Percentiles rank a stretch among this genome's conserved stretches.
Evolutionary conservation across 768 basidiomycete species (phyloP).

Genomic region (Pisolithus sp.): DNA sequence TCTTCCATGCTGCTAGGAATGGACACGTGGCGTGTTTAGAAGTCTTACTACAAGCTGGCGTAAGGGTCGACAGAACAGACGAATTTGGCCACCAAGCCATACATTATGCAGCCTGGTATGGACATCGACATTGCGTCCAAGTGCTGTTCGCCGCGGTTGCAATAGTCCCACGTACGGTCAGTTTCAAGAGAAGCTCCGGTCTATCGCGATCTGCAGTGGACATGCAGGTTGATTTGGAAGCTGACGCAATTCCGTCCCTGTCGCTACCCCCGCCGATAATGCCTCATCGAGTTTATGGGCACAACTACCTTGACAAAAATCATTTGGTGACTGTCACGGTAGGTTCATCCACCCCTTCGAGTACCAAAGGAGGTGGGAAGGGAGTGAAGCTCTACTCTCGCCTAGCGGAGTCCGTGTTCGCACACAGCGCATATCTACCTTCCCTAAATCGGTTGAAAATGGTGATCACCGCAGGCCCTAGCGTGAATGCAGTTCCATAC

Average conservation of each 20-base stretch:
- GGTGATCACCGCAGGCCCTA: conserved; percentile 86
- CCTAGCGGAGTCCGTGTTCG: conserved; percentile 60
- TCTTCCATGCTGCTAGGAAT: conserved; percentile 90
- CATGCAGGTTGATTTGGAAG: conserved; percentile 53
- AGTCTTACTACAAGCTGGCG: conserved; percentile 75
- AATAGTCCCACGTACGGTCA: conserved; percentile 10
- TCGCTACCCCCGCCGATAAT: conserved; percentile 97
- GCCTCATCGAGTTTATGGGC: conserved; percentile 95
- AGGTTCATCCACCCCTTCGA: conserved; percentile 43
- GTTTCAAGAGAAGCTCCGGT: conserved; percentile 13
- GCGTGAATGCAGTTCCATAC: conserved; percentile 82
- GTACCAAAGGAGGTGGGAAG: conserved; percentile 30
- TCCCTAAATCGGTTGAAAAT: conserved; percentile 81
- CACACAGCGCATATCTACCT: conserved; percentile 60
- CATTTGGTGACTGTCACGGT: conserved; percentile 83
- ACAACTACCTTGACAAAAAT: conserved; percentile 87
- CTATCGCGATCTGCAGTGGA: conserved; percentile 24
- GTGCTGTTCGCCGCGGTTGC: conserved; percentile 44
- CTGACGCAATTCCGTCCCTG: conserved; percentile 90
- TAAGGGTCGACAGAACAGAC: conserved; percentile 69
- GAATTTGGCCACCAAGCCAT: conserved; percentile 81
- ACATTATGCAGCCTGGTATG: conserved; percentile 97
- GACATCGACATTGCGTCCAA: conserved; percentile 64
- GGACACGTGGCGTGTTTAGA: conserved; percentile 70
- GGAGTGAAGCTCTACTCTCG: conserved; percentile 69